These are phyloP conservation scores for Rhodamnia rubescens DNA, from an alignment of 345 rosid genomes.

Conservation along the genomic window DNA sequence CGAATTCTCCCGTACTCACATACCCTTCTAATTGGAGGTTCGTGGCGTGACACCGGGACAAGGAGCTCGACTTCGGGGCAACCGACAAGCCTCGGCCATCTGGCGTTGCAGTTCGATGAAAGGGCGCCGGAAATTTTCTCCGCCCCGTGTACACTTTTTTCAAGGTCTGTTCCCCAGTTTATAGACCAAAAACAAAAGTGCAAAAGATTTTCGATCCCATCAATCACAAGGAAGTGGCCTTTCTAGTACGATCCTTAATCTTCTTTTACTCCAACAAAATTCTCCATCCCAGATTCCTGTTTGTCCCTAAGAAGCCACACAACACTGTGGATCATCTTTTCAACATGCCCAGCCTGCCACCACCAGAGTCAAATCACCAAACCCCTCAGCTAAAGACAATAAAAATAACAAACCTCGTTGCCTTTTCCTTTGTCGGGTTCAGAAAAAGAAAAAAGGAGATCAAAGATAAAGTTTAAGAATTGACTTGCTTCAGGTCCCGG, in stretches of 20 bases:
- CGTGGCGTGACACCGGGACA: background rate
- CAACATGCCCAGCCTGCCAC: background rate
- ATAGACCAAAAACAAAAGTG: background rate
- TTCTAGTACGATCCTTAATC: background rate
- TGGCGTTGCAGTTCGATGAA: background rate
- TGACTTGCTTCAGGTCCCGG: background rate
- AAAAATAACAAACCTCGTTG: background rate
- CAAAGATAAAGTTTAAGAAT: background rate
- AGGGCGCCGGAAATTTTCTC: background rate
- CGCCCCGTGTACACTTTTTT: background rate
- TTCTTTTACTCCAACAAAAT: background rate
- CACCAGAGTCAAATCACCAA: background rate
- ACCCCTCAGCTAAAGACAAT: background rate
- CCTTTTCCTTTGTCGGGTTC: background rate
- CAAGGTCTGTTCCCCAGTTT: background rate
- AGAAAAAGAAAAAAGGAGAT: background rate
- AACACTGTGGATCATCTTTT: background rate
- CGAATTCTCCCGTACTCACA: too few species aligned
- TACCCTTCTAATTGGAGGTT: too few species aligned
- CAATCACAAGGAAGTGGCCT: background rate
- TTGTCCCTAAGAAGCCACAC: background rate
- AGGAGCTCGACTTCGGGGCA: background rate
- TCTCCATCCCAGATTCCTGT: background rate
- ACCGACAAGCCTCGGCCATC: background rate
- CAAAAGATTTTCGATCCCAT: background rate